phyloP scores from a whole-genome alignment of 371 early-diverging fungal genomes.

The Mucor indicus region DNA sequence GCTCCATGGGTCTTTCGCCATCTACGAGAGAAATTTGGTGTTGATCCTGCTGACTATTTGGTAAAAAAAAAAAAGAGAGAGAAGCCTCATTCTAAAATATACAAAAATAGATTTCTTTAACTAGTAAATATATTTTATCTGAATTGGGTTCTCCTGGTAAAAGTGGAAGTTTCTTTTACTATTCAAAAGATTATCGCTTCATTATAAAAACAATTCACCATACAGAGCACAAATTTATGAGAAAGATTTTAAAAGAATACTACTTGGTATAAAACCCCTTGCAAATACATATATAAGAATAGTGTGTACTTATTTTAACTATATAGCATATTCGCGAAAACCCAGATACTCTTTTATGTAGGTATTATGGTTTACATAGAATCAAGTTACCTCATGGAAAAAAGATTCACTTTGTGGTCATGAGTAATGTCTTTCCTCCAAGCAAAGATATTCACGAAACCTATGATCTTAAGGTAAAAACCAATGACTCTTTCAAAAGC shows the following conservation, averaged over 20 bases:
- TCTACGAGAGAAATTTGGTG: slow-evolving; percentile 82
- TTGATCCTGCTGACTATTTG: slow-evolving; percentile 93
- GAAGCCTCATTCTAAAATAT: not conserved
- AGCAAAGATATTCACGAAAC: slow-evolving; percentile 96
- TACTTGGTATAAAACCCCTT: slow-evolving; percentile 52
- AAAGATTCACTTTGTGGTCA: slow-evolving; percentile 97
- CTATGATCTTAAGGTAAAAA: slow-evolving; percentile 86
- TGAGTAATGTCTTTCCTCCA: slow-evolving; percentile 97
- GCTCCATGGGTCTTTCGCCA: slow-evolving; percentile 95
- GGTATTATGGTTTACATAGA: slow-evolving; percentile 95
- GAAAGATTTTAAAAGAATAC: slow-evolving; percentile 84
- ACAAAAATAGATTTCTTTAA: slow-evolving; percentile 73
- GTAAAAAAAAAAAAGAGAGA: slow-evolving; percentile 37
- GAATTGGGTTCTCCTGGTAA: slow-evolving; percentile 97
- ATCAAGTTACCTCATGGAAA: slow-evolving; percentile 90
- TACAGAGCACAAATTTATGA: slow-evolving; percentile 92
- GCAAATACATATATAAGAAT: not conserved
- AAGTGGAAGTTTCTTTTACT: slow-evolving; percentile 96
- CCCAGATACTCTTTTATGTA: slow-evolving; percentile 89
- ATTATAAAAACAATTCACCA: slow-evolving; percentile 98
- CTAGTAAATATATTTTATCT: slow-evolving; percentile 94
- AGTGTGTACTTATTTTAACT: not conserved
- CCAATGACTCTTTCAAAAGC: not conserved
- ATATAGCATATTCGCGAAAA: slow-evolving; percentile 81
- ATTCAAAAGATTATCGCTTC: slow-evolving; percentile 95